These are phyloP conservation scores for Petrea volubilis DNA, from an alignment of 257 asterid species.

Conservation along the genomic window DNA sequence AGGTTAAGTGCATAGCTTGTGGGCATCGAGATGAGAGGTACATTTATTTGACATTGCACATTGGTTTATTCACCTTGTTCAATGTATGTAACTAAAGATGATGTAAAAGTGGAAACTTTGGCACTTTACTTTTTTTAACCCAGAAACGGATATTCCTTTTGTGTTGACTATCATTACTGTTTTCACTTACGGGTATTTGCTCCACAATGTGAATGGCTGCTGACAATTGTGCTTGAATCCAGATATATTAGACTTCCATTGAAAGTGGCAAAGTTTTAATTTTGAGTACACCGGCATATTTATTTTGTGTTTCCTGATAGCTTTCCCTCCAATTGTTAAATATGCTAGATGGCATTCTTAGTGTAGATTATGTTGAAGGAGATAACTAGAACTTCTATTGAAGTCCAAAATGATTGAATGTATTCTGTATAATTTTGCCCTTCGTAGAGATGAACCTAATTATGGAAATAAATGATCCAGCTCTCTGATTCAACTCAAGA, in stretches of 20 bases:
- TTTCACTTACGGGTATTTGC: background rate
- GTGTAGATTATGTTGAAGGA: conserved; percentile 1
- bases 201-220: background rate
- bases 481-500: no score
- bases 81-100: conserved; percentile 15
- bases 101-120: conserved; percentile 14
- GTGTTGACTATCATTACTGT: conserved; percentile 6
- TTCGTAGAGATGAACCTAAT: background rate
- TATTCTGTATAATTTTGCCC: background rate
- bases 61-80: conserved; percentile 7
- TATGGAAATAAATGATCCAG: no score
- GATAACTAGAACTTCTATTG: conserved; percentile 5
- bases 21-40: conserved; percentile 73
- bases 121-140: conserved; percentile 10
- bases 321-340: conserved; percentile 6
- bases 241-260: conserved; percentile 4
- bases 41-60: background rate
- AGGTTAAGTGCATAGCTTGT: conserved; percentile 75
- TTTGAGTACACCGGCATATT: background rate
- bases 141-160: conserved; percentile 1
- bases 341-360: background rate
- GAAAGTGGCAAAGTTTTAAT: background rate
- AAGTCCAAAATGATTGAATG: background rate
- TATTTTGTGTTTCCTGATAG: conserved; percentile 5
- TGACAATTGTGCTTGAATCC: conserved; percentile 5